Evolutionary conservation across 352 stramenopile species (phyloP).

Genomic region (Pythium sp.): DNA sequence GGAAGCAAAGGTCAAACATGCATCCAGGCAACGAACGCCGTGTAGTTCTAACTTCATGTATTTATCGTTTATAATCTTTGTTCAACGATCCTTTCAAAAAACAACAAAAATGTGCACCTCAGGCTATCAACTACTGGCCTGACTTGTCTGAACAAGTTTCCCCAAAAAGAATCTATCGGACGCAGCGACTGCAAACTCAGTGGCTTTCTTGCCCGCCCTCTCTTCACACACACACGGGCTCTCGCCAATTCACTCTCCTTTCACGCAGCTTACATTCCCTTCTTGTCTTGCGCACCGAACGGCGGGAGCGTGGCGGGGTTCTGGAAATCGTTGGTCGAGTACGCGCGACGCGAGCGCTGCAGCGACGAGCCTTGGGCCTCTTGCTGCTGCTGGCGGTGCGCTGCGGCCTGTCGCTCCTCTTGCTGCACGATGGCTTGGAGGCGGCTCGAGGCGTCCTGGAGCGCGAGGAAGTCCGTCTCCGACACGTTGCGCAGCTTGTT

Average conservation of each 20-base stretch:
- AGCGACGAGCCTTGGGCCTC: slow-evolving; percentile 40
- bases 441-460: slow-evolving; percentile 60
- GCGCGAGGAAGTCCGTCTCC: slow-evolving; percentile 57
- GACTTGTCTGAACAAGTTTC: not conserved
- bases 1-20: not conserved
- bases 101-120: not conserved
- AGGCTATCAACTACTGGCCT: not conserved
- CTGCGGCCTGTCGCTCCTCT: slow-evolving; percentile 28
- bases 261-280: slow-evolving; percentile 6
- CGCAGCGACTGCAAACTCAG: not conserved
- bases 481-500: slow-evolving; percentile 66
- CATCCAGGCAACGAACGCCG: not conserved
- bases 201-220: not conserved
- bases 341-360: slow-evolving; percentile 49
- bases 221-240: not conserved
- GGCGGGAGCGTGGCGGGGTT: slow-evolving; percentile 10
- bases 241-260: not conserved
- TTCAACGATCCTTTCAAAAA: slow-evolving; percentile 6
- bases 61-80: slow-evolving; percentile 3
- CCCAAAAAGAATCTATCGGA: not conserved
- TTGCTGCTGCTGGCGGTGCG: slow-evolving; percentile 29
- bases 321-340: slow-evolving; percentile 64
- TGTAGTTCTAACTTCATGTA: not conserved
- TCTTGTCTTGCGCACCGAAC: slow-evolving; percentile 11
- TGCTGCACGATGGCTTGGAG: slow-evolving; percentile 63